Evolutionary conservation across 2,329 filamentous ascomycete species (phyloP).

Genomic region (Lasiodiplodia sp.): DNA sequence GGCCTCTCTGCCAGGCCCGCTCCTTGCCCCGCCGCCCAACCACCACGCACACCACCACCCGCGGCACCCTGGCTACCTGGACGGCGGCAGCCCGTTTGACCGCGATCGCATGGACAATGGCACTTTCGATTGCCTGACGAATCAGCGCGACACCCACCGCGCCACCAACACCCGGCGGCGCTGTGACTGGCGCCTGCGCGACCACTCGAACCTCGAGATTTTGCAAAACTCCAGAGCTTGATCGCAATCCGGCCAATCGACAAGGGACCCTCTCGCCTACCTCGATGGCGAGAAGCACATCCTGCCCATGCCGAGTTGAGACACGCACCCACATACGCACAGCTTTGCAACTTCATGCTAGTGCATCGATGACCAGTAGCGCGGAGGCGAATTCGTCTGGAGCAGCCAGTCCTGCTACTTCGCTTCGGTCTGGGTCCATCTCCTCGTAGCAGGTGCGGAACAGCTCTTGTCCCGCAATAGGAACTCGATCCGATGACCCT

Average conservation of each 20-base stretch:
- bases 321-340: slow-evolving; percentile 8
- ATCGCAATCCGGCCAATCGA: slow-evolving; percentile 10
- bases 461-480: slow-evolving; percentile 6
- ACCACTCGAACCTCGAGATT: background rate
- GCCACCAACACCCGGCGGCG: slow-evolving; percentile 21
- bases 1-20: slow-evolving; percentile 1
- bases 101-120: slow-evolving; percentile 11
- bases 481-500: slow-evolving; percentile 19
- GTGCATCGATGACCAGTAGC: slow-evolving; percentile 1
- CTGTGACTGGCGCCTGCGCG: slow-evolving; percentile 4
- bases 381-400: slow-evolving; percentile 22
- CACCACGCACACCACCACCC: slow-evolving; percentile 18
- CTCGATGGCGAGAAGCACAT: slow-evolving; percentile 10
- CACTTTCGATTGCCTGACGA: slow-evolving; percentile 8
- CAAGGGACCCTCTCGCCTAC: background rate
- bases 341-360: slow-evolving; percentile 15
- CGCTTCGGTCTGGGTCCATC: slow-evolving; percentile 16
- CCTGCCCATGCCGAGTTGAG: slow-evolving; percentile 4
- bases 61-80: slow-evolving; percentile 2
- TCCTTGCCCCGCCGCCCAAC: slow-evolving; percentile 6
- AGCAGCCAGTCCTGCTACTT: slow-evolving; percentile 17
- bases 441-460: slow-evolving; percentile 7
- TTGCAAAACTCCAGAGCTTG: slow-evolving; percentile 20
- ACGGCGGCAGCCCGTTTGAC: slow-evolving; percentile 13
- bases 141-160: background rate